These are phyloP conservation scores for Plasmodium adleri DNA, from an alignment of 169 alveolate genomes.

Conservation along the genomic window DNA sequence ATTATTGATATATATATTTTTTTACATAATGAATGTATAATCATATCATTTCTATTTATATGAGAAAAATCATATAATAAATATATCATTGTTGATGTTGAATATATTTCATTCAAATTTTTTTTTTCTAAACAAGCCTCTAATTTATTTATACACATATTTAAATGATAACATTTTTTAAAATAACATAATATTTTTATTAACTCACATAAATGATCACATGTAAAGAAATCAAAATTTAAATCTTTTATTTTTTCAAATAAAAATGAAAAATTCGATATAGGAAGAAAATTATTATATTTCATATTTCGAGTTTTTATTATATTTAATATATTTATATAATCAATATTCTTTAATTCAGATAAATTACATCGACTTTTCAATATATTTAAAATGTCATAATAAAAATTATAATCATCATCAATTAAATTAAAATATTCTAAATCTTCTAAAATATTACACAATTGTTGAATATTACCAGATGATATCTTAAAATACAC, in stretches of 20 bases:
- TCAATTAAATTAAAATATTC: constrained; percentile 61
- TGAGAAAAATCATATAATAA: constrained; percentile 26
- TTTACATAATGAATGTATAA: constrained; percentile 10
- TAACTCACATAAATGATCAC: constrained; percentile 46
- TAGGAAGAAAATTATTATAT: constrained; percentile 27
- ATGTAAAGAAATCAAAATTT: constrained; percentile 5
- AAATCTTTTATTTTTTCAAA: constrained; percentile 39
- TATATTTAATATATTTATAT: constrained; percentile 55
- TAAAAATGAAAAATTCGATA: constrained; percentile 49
- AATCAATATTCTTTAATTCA: constrained; percentile 37
- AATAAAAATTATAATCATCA: constrained; percentile 62
- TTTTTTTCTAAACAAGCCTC: constrained; percentile 30
- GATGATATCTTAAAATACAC: constrained; percentile 35
- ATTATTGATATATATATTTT: constrained; percentile 34
- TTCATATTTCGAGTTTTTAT: constrained; percentile 61
- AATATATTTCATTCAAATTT: constrained; percentile 9
- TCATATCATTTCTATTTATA: constrained; percentile 3
- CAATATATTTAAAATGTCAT: constrained; percentile 44
- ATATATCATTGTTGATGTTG: constrained; percentile 39
- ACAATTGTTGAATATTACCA: constrained; percentile 56
- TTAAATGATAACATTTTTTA: constrained; percentile 62
- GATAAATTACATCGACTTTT: background rate
- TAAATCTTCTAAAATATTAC: constrained; percentile 61
- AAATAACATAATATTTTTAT: constrained; percentile 44
- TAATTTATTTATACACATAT: constrained; percentile 58